phyloP scores from a whole-genome alignment of 2,329 filamentous ascomycete genomes.

The Chalaropsis thielavioides region DNA sequence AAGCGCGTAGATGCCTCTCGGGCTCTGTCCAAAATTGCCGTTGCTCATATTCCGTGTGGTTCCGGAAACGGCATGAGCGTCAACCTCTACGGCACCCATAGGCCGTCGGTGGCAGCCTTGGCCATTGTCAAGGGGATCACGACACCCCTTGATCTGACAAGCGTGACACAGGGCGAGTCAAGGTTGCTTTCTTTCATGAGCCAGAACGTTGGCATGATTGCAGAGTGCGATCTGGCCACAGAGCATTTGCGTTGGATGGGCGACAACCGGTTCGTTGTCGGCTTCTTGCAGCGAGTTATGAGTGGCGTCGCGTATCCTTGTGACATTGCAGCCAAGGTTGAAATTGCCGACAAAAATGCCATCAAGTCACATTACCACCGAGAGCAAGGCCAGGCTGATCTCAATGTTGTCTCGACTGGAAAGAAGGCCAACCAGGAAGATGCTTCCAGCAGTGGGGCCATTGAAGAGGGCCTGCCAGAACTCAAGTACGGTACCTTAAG shows the following conservation, averaged over 20 bases:
- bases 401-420: conserved; percentile 16
- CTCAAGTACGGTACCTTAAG: conserved; percentile 68
- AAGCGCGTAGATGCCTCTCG: conserved; percentile 58
- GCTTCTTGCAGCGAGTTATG: conserved; percentile 63
- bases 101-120: conserved; percentile 60
- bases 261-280: conserved; percentile 66
- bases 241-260: conserved; percentile 94
- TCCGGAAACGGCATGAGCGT: conserved; percentile 88
- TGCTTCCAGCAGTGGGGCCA: conserved; percentile 11
- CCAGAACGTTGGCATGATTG: conserved; percentile 77
- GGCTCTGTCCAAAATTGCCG: conserved; percentile 62
- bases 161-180: conserved; percentile 65
- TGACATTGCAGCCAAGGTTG: conserved; percentile 74
- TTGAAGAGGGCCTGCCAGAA: conserved; percentile 46
- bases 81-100: conserved; percentile 73
- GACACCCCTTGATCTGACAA: conserved; percentile 75
- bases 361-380: conserved; percentile 60
- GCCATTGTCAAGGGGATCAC: conserved; percentile 74
- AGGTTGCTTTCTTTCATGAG: conserved; percentile 78
- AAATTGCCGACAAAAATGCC: conserved; percentile 56
- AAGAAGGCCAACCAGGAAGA: conserved; percentile 20
- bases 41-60: conserved; percentile 80
- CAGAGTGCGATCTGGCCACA: conserved; percentile 78
- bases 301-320: conserved; percentile 72
- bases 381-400: conserved; percentile 22